Base-by-base conservation (phyloP, 1,284 basidiomycete genomes). In the Bjerkandera adusta region DNA sequence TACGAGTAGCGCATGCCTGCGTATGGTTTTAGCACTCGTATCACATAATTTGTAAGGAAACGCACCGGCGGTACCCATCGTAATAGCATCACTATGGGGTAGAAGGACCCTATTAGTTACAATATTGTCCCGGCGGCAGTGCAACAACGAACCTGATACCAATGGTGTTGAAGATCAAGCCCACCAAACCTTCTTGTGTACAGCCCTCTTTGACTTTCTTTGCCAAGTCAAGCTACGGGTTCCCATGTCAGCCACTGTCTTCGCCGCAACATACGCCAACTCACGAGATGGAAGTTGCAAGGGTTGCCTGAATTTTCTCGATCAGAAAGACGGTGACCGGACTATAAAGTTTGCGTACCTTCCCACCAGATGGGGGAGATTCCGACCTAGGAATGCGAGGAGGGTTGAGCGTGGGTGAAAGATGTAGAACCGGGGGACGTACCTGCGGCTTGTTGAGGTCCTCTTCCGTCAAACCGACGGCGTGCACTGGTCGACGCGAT, bases 301-400 rank as follows among this genome's bases (percentile, higher is more conserved):
- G 89, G 88, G 61, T 91, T 92, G 21, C 89, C 85, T 83, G 48
- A 34, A 11, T 21, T 25, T 46, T 32, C 46, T 35, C 34, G 12
- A 30, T 30, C 13, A 8, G 40, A 43, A 34, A 12, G 12, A 13
- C 16, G n/a, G n/a, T n/a, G 16, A 18, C 18, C 34, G 21, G 15
- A 35, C 25, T 21, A 37, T 30, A 35, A 22, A 16, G 39, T 15
- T n/a, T 16, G 65, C 72, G 49, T 52, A 85, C 87, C 88, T 76
- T 90, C 89, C 87, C 89, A 91, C 89, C 89, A 91, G 43, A 92
- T 76, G 2, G 87, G 83, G 27, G 85, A 86, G 57, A 92, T 89
- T 32, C 89, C 89, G 57, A 92, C 84, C 85, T 89, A 57, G 26
- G 34, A 41, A n/a, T 36, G 24, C 4, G 3, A 18, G 35, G 22